Conservation (phyloP, 306 rosid genomes). For the Begonia masoniana region DNA sequence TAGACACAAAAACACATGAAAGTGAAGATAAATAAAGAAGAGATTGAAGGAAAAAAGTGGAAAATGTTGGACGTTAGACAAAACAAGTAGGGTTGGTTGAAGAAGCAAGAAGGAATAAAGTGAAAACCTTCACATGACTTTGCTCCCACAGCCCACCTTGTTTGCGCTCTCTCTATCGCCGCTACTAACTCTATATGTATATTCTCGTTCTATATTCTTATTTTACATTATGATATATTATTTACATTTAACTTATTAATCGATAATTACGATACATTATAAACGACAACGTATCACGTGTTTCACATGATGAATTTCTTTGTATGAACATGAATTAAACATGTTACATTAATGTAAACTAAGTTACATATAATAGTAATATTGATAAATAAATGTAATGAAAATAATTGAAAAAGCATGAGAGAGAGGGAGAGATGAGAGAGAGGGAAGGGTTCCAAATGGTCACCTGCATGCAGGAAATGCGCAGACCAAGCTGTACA, state of each 20-base stretch:
- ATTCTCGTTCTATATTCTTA: no score
- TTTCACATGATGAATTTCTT: no score
- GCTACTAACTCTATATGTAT: no score
- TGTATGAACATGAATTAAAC: no score
- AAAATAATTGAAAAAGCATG: neutral
- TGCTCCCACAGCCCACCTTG: no score
- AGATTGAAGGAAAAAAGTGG: conserved; percentile 2
- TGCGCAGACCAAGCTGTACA: conserved; percentile 92
- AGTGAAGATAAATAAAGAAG: conserved; percentile 16
- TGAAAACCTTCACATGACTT: neutral
- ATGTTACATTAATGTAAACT: no score
- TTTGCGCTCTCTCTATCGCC: no score
- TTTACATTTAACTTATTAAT: no score
- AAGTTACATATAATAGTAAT: no score
- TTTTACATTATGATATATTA: no score
- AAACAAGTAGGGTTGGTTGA: conserved; percentile 7
- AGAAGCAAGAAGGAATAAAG: conserved; percentile 1
- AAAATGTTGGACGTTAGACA: conserved; percentile 3
- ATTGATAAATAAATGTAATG: neutral
- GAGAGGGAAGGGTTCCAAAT: neutral
- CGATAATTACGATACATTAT: no score
- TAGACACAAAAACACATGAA: neutral
- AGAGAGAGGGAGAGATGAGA: neutral
- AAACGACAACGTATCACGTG: no score
- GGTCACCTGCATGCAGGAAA: conserved; percentile 76